Base-by-base conservation (phyloP, 495 filamentous ascomycete genomes). In the Hypoxylon perforatum region DNA sequence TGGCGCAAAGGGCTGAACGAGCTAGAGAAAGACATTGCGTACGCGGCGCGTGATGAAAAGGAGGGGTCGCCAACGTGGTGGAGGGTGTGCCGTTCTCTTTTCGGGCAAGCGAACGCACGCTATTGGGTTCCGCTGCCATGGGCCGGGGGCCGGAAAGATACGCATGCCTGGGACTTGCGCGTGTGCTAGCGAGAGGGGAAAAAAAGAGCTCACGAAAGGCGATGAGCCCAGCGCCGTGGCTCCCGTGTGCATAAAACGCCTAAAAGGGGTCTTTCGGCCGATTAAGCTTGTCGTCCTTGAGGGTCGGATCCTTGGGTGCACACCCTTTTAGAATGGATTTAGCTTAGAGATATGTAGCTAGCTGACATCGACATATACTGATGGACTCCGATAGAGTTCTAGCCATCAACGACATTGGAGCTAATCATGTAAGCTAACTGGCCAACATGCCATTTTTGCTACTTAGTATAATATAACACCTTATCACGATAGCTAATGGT, bases 81-180 rank as follows among this genome's bases (percentile, higher is more conserved):
- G 49, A 59, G 59, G 48, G 54, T 41, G 33, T 57, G 46, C 17
- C 56, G 41, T 53, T 53, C 65, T 61, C 44, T 60, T 61, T 69
- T 65, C 57, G 55, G 61, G 45, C 49, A 69, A 69, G 66, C 66
- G 66, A 69, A 53, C 45, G 14, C 61, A 65, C 45, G 39, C 66
- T 46, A 69, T 69, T 69, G 66, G 66, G 66, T 69, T 64, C 66
- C 66, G 61, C 46, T 45, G 50, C 61, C 66, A 47, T 69, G 66
- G 66, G 66, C 60, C 56, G 55, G 65, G 61, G 55, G 58, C 66
- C 66, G 66, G 66, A 49, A 69, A 57, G 50, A 65, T 69, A 65
- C 61, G 66, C 66, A 69, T 64, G 66, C 50, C 41, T 65, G 30
- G 56, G 61, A 52, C 61, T 69, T 65, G 51, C 66, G 66, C 57